Conservation (phyloP, 1,284 basidiomycete genomes). For the Coniferiporia sulphurascens region DNA sequence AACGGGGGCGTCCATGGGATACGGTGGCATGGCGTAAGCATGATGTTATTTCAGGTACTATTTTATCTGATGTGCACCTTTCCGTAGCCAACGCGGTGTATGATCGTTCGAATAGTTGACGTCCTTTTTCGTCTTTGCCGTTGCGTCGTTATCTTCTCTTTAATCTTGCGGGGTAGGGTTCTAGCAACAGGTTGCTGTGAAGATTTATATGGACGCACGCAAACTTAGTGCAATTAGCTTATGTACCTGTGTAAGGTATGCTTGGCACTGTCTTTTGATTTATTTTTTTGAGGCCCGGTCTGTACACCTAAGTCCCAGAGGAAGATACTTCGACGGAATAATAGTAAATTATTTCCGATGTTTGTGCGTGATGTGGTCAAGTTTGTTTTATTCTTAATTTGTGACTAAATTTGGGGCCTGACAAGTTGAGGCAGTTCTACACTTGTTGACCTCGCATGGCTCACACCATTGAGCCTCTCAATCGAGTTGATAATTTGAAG, state of each 20-base stretch:
- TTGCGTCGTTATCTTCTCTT: neutral
- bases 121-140: neutral
- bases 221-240: neutral
- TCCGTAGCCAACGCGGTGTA: slow-evolving; percentile 12
- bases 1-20: slow-evolving; percentile 52
- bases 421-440: too few relatives aligned
- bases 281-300: neutral
- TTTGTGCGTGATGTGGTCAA: neutral
- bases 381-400: neutral
- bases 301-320: too few relatives aligned
- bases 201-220: neutral
- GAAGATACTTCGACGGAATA: too few relatives aligned
- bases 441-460: neutral
- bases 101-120: slow-evolving; percentile 1
- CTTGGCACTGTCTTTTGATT: neutral
- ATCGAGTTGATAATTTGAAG: slow-evolving; percentile 29
- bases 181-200: slow-evolving; percentile 20
- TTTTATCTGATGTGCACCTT: neutral
- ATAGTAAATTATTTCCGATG: neutral
- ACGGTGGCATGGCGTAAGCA: slow-evolving; percentile 52
- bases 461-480: neutral
- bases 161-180: slow-evolving; percentile 3
- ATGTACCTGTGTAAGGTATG: slow-evolving; percentile 6
- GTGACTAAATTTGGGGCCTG: too few relatives aligned
- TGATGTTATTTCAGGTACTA: neutral